Base-by-base conservation (phyloP, 164 flowering plant genomes). In the Protea cynaroides region DNA sequence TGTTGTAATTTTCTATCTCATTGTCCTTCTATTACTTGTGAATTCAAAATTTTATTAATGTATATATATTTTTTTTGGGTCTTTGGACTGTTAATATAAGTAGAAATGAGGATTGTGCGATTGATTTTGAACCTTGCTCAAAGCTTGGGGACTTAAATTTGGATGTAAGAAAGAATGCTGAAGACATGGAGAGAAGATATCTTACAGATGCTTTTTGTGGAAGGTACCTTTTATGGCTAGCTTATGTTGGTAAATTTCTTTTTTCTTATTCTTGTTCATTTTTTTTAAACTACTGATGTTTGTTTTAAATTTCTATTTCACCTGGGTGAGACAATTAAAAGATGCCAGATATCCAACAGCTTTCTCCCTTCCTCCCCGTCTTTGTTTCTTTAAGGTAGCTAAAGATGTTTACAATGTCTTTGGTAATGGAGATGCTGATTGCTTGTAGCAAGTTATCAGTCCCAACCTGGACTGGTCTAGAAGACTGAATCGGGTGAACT, bases 91-190 rank as follows among this genome's bases (percentile, higher is more conserved):
- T 65, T 67, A 56, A 46, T 65, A 21, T 69, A 25, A 61, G 65
- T 74, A 74, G 80, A 74, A 71, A 67, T 71, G 77, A 79, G 78
- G 77, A 83, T 44, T n/a, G 49, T 70, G 82, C 68, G 58, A 68
- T 68, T 75, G 89, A 81, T 54, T 80, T 83, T 78, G 96, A 88
- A 68, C 85, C 90, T 69, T 90, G 92, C 81, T 84, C 92, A 65
- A 90, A 86, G 92, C 89, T 90, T 19, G 97, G 81, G 83, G 92
- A 86, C 77, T 79, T 90, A 66, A 86, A 93, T 78, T 79, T 90
- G 88, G 92, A 90, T 76, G 82, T 83, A 51, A 67, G 78, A 75
- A 84, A 78, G 74, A 76, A 74, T 71, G 70, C 79, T 22, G 76
- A 59, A 25, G 82, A 69, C 61, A 47, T 47, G 23, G 84, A 76